Evolutionary conservation across 306 rosid species (phyloP).

Genomic region (Coriaria nepalensis): DNA sequence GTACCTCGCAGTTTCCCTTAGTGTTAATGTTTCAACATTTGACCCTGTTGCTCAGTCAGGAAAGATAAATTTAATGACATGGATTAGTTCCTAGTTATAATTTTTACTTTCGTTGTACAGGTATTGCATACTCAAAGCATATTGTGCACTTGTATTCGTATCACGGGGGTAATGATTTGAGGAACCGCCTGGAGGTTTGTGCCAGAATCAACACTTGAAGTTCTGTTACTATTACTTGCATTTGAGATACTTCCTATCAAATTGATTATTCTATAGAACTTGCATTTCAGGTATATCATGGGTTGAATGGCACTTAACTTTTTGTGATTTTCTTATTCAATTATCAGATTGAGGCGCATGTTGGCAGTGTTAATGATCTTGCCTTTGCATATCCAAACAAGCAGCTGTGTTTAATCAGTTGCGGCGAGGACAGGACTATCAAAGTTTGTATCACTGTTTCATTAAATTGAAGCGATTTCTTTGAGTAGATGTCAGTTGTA

Average conservation of each 20-base stretch:
- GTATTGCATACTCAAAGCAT: conserved; percentile 96
- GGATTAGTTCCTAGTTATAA: conserved; percentile 12
- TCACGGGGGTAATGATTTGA: conserved; percentile 73
- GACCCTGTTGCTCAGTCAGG: conserved; percentile 8
- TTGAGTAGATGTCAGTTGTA: conserved; percentile 9
- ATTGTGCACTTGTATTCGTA: conserved; percentile 87
- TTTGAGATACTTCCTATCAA: conserved; percentile 6
- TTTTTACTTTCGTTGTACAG: conserved; percentile 29
- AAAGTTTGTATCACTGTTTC: conserved; percentile 52
- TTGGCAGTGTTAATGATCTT: conserved; percentile 93
- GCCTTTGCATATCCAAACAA: conserved; percentile 96
- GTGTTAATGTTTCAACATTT: background rate
- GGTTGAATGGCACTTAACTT: background rate
- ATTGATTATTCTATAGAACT: no score
- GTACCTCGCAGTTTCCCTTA: no score
- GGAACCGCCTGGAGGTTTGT: conserved; percentile 90
- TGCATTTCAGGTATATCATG: no score
- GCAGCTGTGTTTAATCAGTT: conserved; percentile 80
- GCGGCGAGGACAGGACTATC: conserved; percentile 94
- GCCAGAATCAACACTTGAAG: conserved; percentile 8
- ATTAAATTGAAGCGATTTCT: conserved; percentile 14
- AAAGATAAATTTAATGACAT: background rate
- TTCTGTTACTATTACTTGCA: conserved; percentile 8
- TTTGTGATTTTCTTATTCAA: conserved; percentile 6
- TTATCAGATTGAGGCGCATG: conserved; percentile 87